These are phyloP conservation scores for Cladosporium sp. DNA, from an alignment of 2,329 filamentous ascomycete genomes.

Conservation along the genomic window DNA sequence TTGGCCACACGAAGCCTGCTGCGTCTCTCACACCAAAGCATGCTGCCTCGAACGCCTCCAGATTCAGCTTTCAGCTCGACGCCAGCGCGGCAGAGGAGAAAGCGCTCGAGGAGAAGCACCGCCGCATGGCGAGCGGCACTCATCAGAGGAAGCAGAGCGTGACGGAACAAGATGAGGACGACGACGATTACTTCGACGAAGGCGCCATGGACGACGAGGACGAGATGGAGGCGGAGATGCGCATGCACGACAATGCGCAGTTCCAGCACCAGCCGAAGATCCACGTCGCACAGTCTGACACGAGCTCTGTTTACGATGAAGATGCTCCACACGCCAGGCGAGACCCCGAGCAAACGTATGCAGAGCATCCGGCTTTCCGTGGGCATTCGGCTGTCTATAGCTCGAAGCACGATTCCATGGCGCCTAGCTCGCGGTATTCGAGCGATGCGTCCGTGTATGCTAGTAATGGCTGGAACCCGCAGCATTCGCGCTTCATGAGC, in stretches of 20 bases:
- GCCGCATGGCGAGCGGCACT: constrained; percentile 15
- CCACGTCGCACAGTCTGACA: constrained; percentile 37
- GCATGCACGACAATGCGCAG: not conserved
- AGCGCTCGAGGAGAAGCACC: constrained; percentile 64
- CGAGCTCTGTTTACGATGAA: constrained; percentile 49
- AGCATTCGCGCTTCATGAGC: constrained; percentile 8
- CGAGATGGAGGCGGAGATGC: constrained; percentile 35
- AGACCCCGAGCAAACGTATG: constrained; percentile 23
- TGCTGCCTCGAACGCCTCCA: constrained; percentile 61
- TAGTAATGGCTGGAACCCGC: constrained; percentile 3
- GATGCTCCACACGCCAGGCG: constrained; percentile 31
- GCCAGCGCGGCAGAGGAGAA: constrained; percentile 60
- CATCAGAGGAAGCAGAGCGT: constrained; percentile 6
- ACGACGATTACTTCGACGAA: constrained; percentile 34
- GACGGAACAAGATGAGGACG: constrained; percentile 27
- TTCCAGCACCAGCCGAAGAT: constrained; percentile 4
- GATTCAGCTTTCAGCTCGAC: constrained; percentile 77
- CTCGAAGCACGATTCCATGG: constrained; percentile 6
- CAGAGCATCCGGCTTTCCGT: constrained; percentile 26
- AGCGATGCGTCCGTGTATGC: not conserved
- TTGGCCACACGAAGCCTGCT: constrained; percentile 22
- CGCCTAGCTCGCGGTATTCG: constrained; percentile 3
- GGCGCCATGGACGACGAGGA: constrained; percentile 41
- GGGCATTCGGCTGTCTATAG: constrained; percentile 22
- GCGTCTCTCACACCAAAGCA: constrained; percentile 32